phyloP scores from a whole-genome alignment of 163 green algal species.

The Chloroidium sp. region DNA sequence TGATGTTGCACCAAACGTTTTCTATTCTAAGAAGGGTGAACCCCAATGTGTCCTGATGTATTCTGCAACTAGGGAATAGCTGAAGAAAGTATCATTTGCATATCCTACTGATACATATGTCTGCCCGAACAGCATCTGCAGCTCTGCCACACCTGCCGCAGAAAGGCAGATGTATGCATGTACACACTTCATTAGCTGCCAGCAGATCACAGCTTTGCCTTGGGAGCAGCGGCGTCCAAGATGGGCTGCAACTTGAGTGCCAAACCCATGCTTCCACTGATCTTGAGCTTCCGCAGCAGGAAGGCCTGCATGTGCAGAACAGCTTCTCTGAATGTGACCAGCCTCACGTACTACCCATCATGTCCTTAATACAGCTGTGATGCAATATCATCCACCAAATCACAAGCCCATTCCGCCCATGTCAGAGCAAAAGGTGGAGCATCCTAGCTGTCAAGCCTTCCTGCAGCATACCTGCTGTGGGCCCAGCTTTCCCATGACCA shows the following conservation, averaged over 20 bases:
- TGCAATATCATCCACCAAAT: neutral
- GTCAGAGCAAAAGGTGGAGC: neutral
- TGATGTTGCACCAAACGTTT: no score
- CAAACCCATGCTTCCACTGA: conserved; percentile 68
- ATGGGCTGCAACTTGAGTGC: conserved; percentile 80
- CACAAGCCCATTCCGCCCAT: neutral
- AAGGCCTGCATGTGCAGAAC: conserved; percentile 53
- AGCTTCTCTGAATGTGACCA: neutral
- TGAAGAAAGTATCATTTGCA: no score
- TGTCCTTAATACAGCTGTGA: neutral
- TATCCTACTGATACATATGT: no score
- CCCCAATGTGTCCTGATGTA: no score
- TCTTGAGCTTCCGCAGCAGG: conserved; percentile 79
- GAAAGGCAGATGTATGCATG: no score
- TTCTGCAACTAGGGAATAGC: no score
- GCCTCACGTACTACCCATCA: neutral
- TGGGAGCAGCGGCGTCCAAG: conserved; percentile 62
- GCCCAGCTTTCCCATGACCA: conserved; percentile 76
- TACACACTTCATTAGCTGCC: no score
- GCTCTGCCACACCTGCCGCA: no score
- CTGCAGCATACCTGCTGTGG: conserved; percentile 49
- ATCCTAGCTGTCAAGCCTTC: neutral
- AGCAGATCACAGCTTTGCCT: conserved; percentile 58
- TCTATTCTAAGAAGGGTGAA: no score
- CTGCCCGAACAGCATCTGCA: no score